These are phyloP conservation scores for Bremia lactucae DNA, from an alignment of 352 stramenopile species.

Conservation along the genomic window DNA sequence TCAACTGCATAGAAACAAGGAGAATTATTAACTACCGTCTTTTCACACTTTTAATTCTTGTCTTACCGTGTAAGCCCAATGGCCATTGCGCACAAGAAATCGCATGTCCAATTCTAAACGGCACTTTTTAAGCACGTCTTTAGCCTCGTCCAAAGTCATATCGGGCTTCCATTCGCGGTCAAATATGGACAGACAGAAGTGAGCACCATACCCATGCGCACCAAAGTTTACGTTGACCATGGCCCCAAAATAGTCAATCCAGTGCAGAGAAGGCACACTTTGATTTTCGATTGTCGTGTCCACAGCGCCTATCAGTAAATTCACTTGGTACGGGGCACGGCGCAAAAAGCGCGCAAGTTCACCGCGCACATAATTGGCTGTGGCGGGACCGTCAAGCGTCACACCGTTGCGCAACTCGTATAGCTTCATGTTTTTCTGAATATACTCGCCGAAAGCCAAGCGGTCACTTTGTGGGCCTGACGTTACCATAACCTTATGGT, in stretches of 20 bases:
- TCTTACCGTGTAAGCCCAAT: slow-evolving; percentile 75
- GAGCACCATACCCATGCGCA: slow-evolving; percentile 69
- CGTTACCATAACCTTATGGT: slow-evolving; percentile 74
- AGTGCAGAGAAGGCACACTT: slow-evolving; percentile 66
- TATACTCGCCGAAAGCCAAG: slow-evolving; percentile 77
- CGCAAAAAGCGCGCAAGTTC: slow-evolving; percentile 75
- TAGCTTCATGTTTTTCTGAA: slow-evolving; percentile 89
- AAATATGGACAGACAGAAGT: slow-evolving; percentile 84
- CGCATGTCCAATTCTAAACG: slow-evolving; percentile 68
- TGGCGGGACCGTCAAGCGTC: slow-evolving; percentile 65
- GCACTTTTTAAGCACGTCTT: slow-evolving; percentile 66
- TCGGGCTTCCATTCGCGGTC: slow-evolving; percentile 84
- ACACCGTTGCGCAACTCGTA: slow-evolving; percentile 85
- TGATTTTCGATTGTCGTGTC: slow-evolving; percentile 27
- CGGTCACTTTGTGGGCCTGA: slow-evolving; percentile 73
- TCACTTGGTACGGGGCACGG: slow-evolving; percentile 79
- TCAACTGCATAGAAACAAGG: slow-evolving; percentile 27
- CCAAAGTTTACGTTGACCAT: slow-evolving; percentile 85
- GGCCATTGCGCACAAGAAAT: slow-evolving; percentile 81
- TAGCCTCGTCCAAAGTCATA: slow-evolving; percentile 66
- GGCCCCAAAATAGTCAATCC: slow-evolving; percentile 81
- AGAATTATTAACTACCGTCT: not conserved
- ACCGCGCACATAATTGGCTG: slow-evolving; percentile 75
- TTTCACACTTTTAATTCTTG: not conserved
- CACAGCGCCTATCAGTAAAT: slow-evolving; percentile 69